Conservation (phyloP, 805 yeast species). For the Kazachstania taianensis region DNA sequence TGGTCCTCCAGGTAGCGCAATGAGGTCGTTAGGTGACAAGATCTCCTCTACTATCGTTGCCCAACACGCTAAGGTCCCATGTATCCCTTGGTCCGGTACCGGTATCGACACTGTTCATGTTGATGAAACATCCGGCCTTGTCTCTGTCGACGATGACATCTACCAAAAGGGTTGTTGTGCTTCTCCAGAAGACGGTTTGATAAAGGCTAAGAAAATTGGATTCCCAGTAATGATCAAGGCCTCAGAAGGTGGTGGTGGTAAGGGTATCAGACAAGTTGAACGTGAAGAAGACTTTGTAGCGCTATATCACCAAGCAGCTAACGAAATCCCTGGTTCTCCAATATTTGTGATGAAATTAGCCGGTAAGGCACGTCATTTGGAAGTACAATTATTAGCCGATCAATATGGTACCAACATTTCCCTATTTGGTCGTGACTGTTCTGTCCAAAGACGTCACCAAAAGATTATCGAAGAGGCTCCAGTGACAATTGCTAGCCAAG, state of each 20-base stretch:
- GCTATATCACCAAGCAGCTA: slow-evolving; percentile 85
- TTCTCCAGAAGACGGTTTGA: slow-evolving; percentile 81
- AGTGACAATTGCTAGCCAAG: slow-evolving; percentile 82
- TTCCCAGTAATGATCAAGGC: slow-evolving; percentile 99
- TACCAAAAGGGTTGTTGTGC: slow-evolving; percentile 84
- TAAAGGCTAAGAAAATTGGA: slow-evolving; percentile 77
- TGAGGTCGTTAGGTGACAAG: slow-evolving; percentile 99
- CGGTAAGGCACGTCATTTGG: slow-evolving; percentile 95
- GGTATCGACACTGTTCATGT: slow-evolving; percentile 78
- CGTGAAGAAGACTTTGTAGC: slow-evolving; percentile 65
- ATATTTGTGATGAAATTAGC: slow-evolving; percentile 96
- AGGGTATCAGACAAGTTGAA: slow-evolving; percentile 96
- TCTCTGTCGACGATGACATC: slow-evolving; percentile 75
- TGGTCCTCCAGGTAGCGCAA: slow-evolving; percentile 98
- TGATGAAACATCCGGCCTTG: slow-evolving; percentile 63
- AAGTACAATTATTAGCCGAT: slow-evolving; percentile 95
- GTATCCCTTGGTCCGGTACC: slow-evolving; percentile 99
- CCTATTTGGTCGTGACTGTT: slow-evolving; percentile 96
- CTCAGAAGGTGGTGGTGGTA: slow-evolving; percentile 99
- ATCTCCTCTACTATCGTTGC: slow-evolving; percentile 97
- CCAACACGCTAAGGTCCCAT: slow-evolving; percentile 95
- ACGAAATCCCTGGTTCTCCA: slow-evolving; percentile 98
- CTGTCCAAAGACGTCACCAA: slow-evolving; percentile 99
- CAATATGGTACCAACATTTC: slow-evolving; percentile 98
- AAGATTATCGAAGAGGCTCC: slow-evolving; percentile 99